Conservation (phyloP, 257 asterid species). For the Petrea volubilis region DNA sequence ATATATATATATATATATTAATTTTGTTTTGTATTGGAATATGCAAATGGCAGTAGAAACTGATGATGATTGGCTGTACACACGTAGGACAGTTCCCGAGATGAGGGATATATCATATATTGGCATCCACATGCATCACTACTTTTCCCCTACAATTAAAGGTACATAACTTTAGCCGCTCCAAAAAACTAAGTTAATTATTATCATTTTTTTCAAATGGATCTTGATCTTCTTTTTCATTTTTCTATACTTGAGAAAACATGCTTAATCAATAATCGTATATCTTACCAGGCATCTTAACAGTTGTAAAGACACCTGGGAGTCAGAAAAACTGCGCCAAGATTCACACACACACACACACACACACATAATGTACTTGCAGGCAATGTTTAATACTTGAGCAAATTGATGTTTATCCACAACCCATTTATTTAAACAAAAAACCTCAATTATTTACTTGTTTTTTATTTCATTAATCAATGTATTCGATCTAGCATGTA, state of each 20-base stretch:
- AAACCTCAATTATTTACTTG: background rate
- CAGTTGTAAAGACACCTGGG: constrained; percentile 34
- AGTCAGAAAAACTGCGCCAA: constrained; percentile 22
- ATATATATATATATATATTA: background rate
- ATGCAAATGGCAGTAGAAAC: background rate
- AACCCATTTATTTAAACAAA: background rate
- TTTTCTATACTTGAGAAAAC: background rate
- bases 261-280: constrained; percentile 7
- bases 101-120: no score
- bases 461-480: background rate
- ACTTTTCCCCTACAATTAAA: constrained; percentile 10
- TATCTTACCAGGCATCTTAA: constrained; percentile 22
- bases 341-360: background rate
- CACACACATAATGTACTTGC: background rate
- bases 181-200: constrained; percentile 11
- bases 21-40: no score
- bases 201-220: background rate
- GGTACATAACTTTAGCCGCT: constrained; percentile 38
- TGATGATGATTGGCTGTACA: constrained; percentile 4
- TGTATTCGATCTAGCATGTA: background rate
- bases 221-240: constrained; percentile 24
- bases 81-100: constrained; percentile 22
- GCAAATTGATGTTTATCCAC: constrained; percentile 11
- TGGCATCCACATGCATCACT: constrained; percentile 33
- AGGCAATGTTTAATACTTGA: background rate